Conservation (phyloP, 2,329 filamentous ascomycete genomes). For the Penicillium capsulatum region DNA sequence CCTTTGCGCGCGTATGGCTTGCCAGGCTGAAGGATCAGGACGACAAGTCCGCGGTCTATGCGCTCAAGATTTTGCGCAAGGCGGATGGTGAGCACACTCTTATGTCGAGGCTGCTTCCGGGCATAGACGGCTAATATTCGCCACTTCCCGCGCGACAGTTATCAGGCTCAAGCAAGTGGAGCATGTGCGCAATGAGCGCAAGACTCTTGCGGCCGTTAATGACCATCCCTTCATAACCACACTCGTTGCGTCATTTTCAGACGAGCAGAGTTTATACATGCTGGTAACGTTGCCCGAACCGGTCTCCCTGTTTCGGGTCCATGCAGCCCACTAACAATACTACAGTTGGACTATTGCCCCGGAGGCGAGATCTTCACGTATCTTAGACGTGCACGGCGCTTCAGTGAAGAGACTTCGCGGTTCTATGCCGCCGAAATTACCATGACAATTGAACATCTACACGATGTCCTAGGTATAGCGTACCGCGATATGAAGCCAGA, state of each 20-base stretch:
- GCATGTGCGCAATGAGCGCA: constrained; percentile 64
- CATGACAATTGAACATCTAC: constrained; percentile 60
- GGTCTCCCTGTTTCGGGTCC: background rate
- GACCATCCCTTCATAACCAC: constrained; percentile 65
- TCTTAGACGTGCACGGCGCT: constrained; percentile 57
- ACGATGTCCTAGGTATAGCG: constrained; percentile 61
- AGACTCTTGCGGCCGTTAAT: constrained; percentile 58
- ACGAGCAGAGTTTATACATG: constrained; percentile 56
- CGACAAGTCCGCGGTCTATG: constrained; percentile 43
- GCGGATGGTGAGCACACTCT: constrained; percentile 41
- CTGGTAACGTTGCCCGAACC: constrained; percentile 34
- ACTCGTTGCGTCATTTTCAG: constrained; percentile 61
- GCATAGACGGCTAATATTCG: constrained; percentile 4
- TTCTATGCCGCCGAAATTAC: constrained; percentile 66
- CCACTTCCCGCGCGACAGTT: constrained; percentile 29
- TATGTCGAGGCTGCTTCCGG: constrained; percentile 3
- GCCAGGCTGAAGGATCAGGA: constrained; percentile 40
- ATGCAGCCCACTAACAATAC: constrained; percentile 16
- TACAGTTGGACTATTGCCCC: constrained; percentile 61
- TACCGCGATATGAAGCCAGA: constrained; percentile 65
- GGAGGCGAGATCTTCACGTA: constrained; percentile 66
- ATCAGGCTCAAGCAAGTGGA: constrained; percentile 64
- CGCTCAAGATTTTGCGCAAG: constrained; percentile 49
- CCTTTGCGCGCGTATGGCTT: constrained; percentile 51
- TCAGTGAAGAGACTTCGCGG: constrained; percentile 59